Evolutionary conservation across 2,329 filamentous ascomycete species (phyloP).

Genomic region (Chrysoporthe cubensis): DNA sequence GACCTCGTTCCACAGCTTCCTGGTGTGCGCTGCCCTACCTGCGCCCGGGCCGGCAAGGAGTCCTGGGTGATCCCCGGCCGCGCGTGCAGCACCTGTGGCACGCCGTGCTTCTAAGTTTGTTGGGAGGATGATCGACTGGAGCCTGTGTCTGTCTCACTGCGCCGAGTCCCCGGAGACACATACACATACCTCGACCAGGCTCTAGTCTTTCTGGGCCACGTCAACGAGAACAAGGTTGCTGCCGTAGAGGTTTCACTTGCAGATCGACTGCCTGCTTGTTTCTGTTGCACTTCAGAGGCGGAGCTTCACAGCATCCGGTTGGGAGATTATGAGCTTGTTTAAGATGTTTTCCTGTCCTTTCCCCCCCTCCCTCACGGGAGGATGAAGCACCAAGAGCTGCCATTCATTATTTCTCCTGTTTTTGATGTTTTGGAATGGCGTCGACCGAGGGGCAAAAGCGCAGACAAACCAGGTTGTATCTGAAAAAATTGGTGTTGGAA

Average conservation of each 20-base stretch:
- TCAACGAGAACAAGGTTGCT: slow-evolving; percentile 15
- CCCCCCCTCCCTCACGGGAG: slow-evolving; percentile 23
- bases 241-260: slow-evolving; percentile 24
- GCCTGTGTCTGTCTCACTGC: not conserved
- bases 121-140: slow-evolving; percentile 15
- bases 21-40: slow-evolving; percentile 57
- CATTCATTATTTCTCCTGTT: slow-evolving; percentile 21
- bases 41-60: slow-evolving; percentile 52
- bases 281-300: slow-evolving; percentile 20
- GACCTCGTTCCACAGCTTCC: slow-evolving; percentile 42
- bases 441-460: slow-evolving; percentile 4
- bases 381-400: slow-evolving; percentile 22
- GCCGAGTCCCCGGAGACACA: not conserved
- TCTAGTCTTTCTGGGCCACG: slow-evolving; percentile 1
- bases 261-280: slow-evolving; percentile 20
- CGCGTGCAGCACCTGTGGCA: slow-evolving; percentile 55
- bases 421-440: slow-evolving; percentile 7
- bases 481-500: slow-evolving; percentile 5
- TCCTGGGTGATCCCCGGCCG: slow-evolving; percentile 61
- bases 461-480: slow-evolving; percentile 17
- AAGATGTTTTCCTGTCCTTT: not conserved
- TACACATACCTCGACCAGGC: not conserved
- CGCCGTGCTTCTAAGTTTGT: slow-evolving; percentile 40
- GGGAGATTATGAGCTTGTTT: not conserved
- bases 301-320: slow-evolving; percentile 28